Percentiles rank a stretch among this genome's conserved stretches.
Evolutionary conservation across 2,329 filamentous ascomycete genomes (phyloP).

Genomic region (Bretziella fagacearum): DNA sequence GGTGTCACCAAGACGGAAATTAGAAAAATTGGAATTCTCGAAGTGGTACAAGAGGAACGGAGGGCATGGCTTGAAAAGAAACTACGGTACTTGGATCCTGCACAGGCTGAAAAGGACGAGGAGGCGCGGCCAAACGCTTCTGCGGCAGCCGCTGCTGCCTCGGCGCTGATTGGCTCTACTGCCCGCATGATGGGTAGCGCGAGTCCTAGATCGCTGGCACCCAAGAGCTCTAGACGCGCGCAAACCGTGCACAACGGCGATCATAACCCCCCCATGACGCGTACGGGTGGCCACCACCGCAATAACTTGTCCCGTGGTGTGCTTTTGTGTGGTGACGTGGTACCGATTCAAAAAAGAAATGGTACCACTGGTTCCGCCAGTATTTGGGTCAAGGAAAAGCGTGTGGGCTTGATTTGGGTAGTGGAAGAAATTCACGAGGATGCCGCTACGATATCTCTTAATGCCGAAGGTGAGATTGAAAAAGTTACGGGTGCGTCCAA

Average conservation of each 20-base stretch:
- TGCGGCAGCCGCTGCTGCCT: constrained; percentile 26
- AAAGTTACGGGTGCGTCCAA: constrained; percentile 59
- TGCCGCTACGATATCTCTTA: constrained; percentile 57
- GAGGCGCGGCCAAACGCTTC: constrained; percentile 21
- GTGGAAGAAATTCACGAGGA: constrained; percentile 96
- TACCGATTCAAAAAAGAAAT: constrained; percentile 92
- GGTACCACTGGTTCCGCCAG: constrained; percentile 83
- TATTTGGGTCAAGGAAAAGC: constrained; percentile 97
- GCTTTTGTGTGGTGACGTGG: constrained; percentile 88
- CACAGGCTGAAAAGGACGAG: constrained; percentile 25
- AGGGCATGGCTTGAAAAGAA: constrained; percentile 81
- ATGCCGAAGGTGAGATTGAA: constrained; percentile 59
- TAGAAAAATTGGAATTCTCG: constrained; percentile 81
- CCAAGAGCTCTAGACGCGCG: constrained; percentile 33
- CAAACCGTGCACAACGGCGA: constrained; percentile 46
- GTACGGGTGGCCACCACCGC: constrained; percentile 42
- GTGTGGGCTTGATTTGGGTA: constrained; percentile 88
- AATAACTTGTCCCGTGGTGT: constrained; percentile 72
- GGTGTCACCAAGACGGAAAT: constrained; percentile 34
- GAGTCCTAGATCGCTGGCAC: constrained; percentile 30
- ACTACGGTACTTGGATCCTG: constrained; percentile 46
- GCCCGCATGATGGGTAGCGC: constrained; percentile 78
- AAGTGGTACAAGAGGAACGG: constrained; percentile 82
- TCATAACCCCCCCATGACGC: constrained; percentile 36
- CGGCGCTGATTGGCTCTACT: constrained; percentile 54